Evolutionary conservation across 805 yeast species (phyloP).

Genomic region (Wickerhamiella shivajii): DNA sequence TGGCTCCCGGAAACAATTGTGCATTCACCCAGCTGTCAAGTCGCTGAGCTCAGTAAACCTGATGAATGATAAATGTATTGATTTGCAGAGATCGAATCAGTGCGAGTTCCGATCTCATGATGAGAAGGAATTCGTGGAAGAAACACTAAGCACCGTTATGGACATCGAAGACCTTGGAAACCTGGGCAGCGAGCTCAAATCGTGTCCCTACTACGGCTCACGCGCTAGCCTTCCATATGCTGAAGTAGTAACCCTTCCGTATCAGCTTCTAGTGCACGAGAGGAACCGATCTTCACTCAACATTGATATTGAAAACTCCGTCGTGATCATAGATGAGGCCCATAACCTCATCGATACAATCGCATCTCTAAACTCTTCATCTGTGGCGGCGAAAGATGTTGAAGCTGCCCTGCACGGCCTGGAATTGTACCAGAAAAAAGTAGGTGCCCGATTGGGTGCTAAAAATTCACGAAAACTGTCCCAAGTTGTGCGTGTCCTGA

Average conservation of each 20-base stretch:
- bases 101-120: slow-evolving; percentile 1
- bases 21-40: slow-evolving; percentile 53
- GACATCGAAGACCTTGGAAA: slow-evolving; percentile 68
- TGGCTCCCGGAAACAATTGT: slow-evolving; percentile 74
- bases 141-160: slow-evolving; percentile 39
- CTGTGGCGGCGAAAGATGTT: slow-evolving; percentile 39
- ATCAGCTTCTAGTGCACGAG: slow-evolving; percentile 56
- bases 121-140: slow-evolving; percentile 36
- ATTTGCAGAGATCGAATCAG: slow-evolving; percentile 40
- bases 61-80: slow-evolving; percentile 71
- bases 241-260: slow-evolving; percentile 75
- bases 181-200: slow-evolving; percentile 40
- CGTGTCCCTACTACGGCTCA: slow-evolving; percentile 75
- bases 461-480: slow-evolving; percentile 56
- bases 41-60: slow-evolving; percentile 33
- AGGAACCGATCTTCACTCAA: slow-evolving; percentile 45
- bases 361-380: slow-evolving; percentile 49
- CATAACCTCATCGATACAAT: slow-evolving; percentile 76
- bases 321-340: slow-evolving; percentile 82
- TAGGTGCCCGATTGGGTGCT: slow-evolving; percentile 48
- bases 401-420: slow-evolving; percentile 33
- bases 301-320: slow-evolving; percentile 43
- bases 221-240: slow-evolving; percentile 41
- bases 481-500: slow-evolving; percentile 46
- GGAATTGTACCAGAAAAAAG: slow-evolving; percentile 41